phyloP scores from a whole-genome alignment of 495 filamentous ascomycete species.

The Xanthoparmelia taractica region DNA sequence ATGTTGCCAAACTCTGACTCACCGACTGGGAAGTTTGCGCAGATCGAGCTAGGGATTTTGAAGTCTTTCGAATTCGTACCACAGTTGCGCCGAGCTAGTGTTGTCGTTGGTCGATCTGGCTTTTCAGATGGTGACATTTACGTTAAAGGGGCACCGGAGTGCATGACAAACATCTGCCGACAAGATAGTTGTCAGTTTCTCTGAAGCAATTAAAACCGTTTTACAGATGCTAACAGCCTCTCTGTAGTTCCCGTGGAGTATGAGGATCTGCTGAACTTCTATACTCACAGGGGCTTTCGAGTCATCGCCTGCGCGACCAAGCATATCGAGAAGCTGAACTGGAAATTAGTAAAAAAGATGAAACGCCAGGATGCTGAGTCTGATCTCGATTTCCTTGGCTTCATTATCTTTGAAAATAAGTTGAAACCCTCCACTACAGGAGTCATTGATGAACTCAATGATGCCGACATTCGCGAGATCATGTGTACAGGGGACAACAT shows the following conservation, averaged over 20 bases:
- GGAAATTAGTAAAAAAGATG: constrained; percentile 93
- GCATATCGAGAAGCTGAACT: constrained; percentile 75
- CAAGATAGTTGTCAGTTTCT: constrained; percentile 62
- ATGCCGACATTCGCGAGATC: constrained; percentile 78
- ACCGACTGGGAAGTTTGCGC: not conserved
- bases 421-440: constrained; percentile 73
- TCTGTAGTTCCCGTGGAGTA: constrained; percentile 75
- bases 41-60: constrained; percentile 74
- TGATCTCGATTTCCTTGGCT: constrained; percentile 77
- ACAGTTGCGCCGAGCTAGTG: constrained; percentile 86
- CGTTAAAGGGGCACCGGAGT: constrained; percentile 96
- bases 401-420: constrained; percentile 99
- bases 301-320: constrained; percentile 97
- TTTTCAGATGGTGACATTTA: constrained; percentile 72
- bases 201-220: not conserved
- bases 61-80: constrained; percentile 95
- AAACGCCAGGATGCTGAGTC: constrained; percentile 75
- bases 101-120: constrained; percentile 80
- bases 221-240: not conserved
- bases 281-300: constrained; percentile 90
- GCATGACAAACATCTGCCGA: constrained; percentile 84
- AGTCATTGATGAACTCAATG: constrained; percentile 73
- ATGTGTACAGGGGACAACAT: constrained; percentile 99
- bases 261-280: constrained; percentile 76
- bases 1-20: not conserved